Evolutionary conservation across 768 basidiomycete species (phyloP).

Genomic region (Calocera cornea): DNA sequence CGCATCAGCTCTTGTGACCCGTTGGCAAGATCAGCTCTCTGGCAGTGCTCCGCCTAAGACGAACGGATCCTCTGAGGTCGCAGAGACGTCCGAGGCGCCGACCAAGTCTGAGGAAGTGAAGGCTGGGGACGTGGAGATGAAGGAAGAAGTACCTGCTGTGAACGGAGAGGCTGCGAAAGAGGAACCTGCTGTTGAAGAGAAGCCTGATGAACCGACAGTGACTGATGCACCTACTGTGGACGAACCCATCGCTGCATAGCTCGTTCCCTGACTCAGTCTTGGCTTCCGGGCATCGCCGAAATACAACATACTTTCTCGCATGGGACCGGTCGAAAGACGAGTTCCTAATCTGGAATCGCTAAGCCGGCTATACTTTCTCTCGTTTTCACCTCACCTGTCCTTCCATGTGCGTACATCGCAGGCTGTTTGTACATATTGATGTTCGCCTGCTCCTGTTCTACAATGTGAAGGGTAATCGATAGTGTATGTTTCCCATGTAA

Average conservation of each 20-base stretch:
- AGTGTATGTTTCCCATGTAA: constrained; percentile 1
- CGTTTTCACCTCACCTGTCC: background rate
- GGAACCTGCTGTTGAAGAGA: background rate
- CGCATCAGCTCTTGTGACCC: constrained; percentile 52
- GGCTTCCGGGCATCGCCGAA: background rate
- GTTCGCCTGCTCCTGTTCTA: constrained; percentile 1
- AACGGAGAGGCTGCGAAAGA: background rate
- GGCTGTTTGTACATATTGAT: constrained; percentile 4
- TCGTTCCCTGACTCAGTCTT: background rate
- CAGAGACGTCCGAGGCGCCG: background rate
- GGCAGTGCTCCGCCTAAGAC: background rate
- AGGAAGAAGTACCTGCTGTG: constrained; percentile 3
- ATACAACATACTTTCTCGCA: background rate
- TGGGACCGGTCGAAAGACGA: constrained; percentile 1
- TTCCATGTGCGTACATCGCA: background rate
- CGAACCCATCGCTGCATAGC: background rate
- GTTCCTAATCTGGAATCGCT: background rate
- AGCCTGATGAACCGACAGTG: background rate
- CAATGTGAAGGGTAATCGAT: constrained; percentile 5
- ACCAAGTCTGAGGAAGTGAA: constrained; percentile 5
- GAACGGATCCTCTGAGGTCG: background rate
- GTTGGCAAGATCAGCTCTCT: constrained; percentile 36
- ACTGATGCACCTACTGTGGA: background rate
- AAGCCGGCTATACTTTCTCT: background rate
- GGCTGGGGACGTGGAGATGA: constrained; percentile 4